These are phyloP conservation scores for Bipolaris gigantea DNA, from an alignment of 2,329 filamentous ascomycete genomes.

Conservation along the genomic window DNA sequence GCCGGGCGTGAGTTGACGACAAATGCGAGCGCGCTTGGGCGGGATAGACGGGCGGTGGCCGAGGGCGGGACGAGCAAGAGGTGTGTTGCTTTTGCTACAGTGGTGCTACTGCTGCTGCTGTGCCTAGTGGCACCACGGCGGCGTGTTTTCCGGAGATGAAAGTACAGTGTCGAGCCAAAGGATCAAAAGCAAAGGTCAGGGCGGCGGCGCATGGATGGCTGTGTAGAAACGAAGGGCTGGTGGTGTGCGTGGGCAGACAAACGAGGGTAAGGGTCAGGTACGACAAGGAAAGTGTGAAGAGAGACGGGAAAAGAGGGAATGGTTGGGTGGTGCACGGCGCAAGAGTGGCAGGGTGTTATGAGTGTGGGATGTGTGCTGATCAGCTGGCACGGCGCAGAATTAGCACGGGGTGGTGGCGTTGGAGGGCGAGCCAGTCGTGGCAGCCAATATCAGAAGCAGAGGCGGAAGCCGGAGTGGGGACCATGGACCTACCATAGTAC, in stretches of 20 bases:
- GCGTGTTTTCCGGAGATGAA: constrained; percentile 17
- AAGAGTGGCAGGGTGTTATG: constrained; percentile 25
- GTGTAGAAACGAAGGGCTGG: constrained; percentile 5
- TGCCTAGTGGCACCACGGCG: constrained; percentile 16
- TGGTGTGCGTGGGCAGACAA: constrained; percentile 3
- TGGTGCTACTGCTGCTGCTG: constrained; percentile 10
- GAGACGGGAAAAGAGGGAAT: constrained; percentile 16
- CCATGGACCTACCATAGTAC: neutral
- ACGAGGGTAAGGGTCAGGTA: constrained; percentile 16
- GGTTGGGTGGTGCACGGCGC: constrained; percentile 18
- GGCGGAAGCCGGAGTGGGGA: constrained; percentile 8
- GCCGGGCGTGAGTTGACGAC: neutral
- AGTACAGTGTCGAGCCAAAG: neutral
- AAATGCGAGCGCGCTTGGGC: neutral
- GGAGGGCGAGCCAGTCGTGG: neutral
- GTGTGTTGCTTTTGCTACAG: constrained; percentile 12
- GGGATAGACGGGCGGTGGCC: neutral
- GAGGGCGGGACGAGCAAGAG: constrained; percentile 5
- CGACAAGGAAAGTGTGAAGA: constrained; percentile 31
- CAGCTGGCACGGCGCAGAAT: constrained; percentile 33
- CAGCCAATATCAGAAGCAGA: constrained; percentile 7
- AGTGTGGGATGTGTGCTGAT: constrained; percentile 30
- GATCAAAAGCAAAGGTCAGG: constrained; percentile 11
- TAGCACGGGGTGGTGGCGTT: constrained; percentile 27
- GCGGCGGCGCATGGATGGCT: neutral